Evolutionary conservation across 1,139 yeast genomes (phyloP).

Genomic region (Sugiyamaella sp.): DNA sequence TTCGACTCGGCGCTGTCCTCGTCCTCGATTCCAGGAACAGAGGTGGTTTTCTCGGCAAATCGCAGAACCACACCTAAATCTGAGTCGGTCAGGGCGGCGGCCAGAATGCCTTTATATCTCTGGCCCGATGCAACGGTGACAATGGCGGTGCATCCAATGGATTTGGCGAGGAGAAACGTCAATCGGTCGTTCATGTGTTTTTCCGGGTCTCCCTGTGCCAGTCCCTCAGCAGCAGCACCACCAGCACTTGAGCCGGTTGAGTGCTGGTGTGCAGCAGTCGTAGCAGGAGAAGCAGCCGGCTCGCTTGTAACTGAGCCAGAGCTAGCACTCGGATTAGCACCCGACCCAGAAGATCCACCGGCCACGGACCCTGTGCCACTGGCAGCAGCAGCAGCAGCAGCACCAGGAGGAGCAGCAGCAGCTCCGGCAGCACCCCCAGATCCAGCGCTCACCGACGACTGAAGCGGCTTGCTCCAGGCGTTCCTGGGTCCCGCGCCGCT

Average conservation of each 20-base stretch:
- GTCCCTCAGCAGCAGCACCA: neutral
- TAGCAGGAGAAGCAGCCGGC: neutral
- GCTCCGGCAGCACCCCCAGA: neutral
- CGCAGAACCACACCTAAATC: constrained; percentile 58
- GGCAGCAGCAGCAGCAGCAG: constrained; percentile 2
- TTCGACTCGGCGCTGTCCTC: constrained; percentile 32
- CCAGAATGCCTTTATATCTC: constrained; percentile 60
- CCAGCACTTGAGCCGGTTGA: neutral
- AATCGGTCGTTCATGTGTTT: constrained; percentile 53
- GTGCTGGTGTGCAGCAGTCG: neutral
- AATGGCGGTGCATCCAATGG: constrained; percentile 58
- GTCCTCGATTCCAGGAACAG: constrained; percentile 45
- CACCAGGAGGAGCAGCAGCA: neutral
- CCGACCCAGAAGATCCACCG: neutral
- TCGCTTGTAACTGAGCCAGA: neutral
- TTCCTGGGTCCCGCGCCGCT: constrained; percentile 12
- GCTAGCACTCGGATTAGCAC: neutral
- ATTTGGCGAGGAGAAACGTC: constrained; percentile 52
- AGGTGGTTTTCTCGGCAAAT: constrained; percentile 50
- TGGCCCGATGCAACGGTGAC: constrained; percentile 68
- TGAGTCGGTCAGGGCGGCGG: constrained; percentile 48
- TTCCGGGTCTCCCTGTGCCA: constrained; percentile 17
- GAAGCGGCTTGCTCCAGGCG: constrained; percentile 23
- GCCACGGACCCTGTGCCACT: neutral
- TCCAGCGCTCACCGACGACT: constrained; percentile 8